Conservation (phyloP, 331 rosid genomes). For the Quercus tomentella region DNA sequence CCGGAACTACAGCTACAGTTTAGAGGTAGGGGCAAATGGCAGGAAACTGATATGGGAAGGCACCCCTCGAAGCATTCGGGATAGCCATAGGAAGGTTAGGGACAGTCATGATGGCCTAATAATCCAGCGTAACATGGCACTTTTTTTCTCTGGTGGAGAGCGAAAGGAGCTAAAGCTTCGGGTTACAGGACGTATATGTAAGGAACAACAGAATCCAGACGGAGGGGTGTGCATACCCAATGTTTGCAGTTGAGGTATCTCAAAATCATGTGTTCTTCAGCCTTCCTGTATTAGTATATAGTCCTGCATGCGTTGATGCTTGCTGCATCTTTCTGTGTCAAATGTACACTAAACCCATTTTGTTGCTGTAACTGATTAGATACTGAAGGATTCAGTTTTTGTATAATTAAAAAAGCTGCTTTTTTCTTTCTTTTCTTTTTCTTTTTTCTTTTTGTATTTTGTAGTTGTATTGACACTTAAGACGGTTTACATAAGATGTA, state of each 20-base stretch:
- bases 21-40: slow-evolving; percentile 40
- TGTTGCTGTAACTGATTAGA: background rate
- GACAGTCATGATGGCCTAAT: slow-evolving; percentile 43
- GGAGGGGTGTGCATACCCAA: background rate
- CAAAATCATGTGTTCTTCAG: background rate
- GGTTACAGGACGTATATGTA: slow-evolving; percentile 38
- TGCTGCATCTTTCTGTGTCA: background rate
- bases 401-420: background rate
- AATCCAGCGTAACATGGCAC: slow-evolving; percentile 40
- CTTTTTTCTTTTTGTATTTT: too few relatives aligned
- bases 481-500: too few relatives aligned
- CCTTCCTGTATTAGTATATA: background rate
- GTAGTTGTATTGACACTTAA: too few relatives aligned
- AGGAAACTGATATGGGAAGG: slow-evolving; percentile 46
- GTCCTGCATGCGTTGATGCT: background rate
- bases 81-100: slow-evolving; percentile 38
- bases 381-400: background rate
- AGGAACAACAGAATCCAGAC: slow-evolving; percentile 16
- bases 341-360: background rate
- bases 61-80: slow-evolving; percentile 38
- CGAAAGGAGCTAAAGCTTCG: slow-evolving; percentile 41
- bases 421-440: background rate
- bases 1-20: slow-evolving; percentile 33
- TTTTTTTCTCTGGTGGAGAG: slow-evolving; percentile 34
- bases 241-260: background rate